Evolutionary conservation across 805 yeast genomes (phyloP), one percentile per base, ranked within the genome.

Genomic region (Candida cerambycidarum): DNA sequence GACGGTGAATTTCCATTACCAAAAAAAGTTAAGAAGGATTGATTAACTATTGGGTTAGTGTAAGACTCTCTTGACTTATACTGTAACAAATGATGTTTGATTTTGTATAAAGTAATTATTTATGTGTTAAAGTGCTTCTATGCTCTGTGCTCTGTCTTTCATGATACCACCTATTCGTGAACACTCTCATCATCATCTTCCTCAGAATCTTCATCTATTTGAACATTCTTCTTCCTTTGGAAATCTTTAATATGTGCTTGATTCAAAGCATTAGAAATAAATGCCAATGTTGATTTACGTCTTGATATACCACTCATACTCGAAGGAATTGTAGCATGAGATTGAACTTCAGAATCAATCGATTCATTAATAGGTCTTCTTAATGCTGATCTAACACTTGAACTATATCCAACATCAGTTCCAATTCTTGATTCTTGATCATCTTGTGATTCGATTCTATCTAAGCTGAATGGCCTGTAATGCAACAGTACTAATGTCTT

Each of bases 231-330:
- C 42, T 81, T 75, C 54, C 90, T 75, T 63, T 88, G 93, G 70
- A 88, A 88, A 65, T 88, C 96, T 56, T 84, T 83, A 29, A 86
- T 81, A 55, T 88, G 96, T 0, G 96, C 96, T 61, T 72, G 76
- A 10, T 82, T 83, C 52, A 86, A 69, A 1, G 79, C 76, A 39
- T 74, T 73, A 3, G 79, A 66, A n/a, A 82, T 61, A 19, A 65
- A 62, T 29, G 67, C 67, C 34, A 81, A 61, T 1, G 70, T 62
- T 3, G 43, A 30, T 28, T 35, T 41, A 10, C 44, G 17, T 14
- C 44, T 28, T 16, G 25, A 19, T 5, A 30, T 35, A 33, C 29
- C 32, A 13, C 32, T 18, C 29, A 38, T 39, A 18, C 28, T 32
- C 5, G 31, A 38, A 17, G 33, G 39, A 3, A 37, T 5, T 13